Base-by-base conservation (phyloP, 1,284 basidiomycete species). In the Heliocybe sulcata region DNA sequence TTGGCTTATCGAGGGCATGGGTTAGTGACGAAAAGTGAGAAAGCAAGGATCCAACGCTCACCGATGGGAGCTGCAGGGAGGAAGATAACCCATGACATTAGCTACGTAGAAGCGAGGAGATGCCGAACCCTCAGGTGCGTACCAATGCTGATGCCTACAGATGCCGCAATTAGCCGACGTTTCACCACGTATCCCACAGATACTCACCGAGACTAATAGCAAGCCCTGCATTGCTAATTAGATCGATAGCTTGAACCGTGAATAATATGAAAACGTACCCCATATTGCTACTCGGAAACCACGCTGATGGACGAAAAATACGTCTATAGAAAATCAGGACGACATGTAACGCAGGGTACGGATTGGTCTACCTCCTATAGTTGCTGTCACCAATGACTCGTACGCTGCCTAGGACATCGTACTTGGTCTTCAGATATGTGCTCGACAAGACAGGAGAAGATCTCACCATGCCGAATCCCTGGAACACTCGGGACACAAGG, bases 241-340 rank as follows among this genome's bases (percentile, higher is more conserved):
- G 19, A 20, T 31, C 33, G 20, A 20, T 9, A 31, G 12, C 29
- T 31, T 42, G 29, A 49, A 12, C 19, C 31, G n/a, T 22, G 25
- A 49, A 50, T 35, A 45, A 35, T 45, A 42, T n/a, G 47, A 48
- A 25, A 48, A 52, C 29, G 49, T 53, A 50, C 49, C 53, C 55
- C 55, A 56, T 35, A 56, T 51, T 20, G 55, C 52, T 3, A 56
- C 55, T 42, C 55, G 55, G 20, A 29, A 48, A 12, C 55, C 55
- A 35, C 55, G 51, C 29, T 56, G 51, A 20, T 56, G 55, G 27
- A 56, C 52, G 14, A 33, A 50, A 8, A 16, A 29, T 9, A 33
- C 31, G 22, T 29, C 29, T 25, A 9, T 27, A 26, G 20, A 12
- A 20, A n/a, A 3, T 33, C 2, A 19, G 10, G 14, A 54, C n/a